Evolutionary conservation across 176 grass and related monocot species (phyloP), one percentile per base, ranked within the genome.

Genomic region (Ensete glaucum): DNA sequence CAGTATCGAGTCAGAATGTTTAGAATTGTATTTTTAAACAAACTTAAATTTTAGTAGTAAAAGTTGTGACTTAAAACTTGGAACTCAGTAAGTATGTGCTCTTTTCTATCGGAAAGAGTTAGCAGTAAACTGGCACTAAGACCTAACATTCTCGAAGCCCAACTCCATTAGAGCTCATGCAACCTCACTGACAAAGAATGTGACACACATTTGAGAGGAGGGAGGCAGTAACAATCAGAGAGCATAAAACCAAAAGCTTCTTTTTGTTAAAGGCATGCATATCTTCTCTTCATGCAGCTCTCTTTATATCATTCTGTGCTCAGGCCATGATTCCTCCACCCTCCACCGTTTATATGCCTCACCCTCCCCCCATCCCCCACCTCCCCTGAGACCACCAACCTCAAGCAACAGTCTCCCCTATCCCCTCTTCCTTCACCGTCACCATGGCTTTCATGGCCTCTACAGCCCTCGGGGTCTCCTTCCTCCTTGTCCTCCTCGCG

Each of bases 261-360:
- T 83, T 83, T 84, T 67, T 72, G 8, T 54, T 55, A 76, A 53
- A 86, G 76, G 53, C 82, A 86, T 91, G 73, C 84, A 87, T 75
- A 84, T 73, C 73, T 73, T 52, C 71, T 81, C 79, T 81, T 69
- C 67, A 68, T 84, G 62, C 82, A 72, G 26, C 60, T 23, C 54
- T 52, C 77, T 86, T 88, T 86, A 67, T 84, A 85, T 89, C 80
- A 76, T 80, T 82, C 68, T 22, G 24, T 58, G 2, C 60, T 77
- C 24, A 54, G 21, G 22, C 52, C 77, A 71, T 69, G 65, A 68
- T 76, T 83, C 83, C 68, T 23, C 62, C 87, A 81, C 76, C 65
- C 52, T 34, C 14, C 67, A 55, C 50, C 81, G 80, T 67, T 83
- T 88, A 87, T 87, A 87, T 88, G 85, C 79, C 55, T 27, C 19